A percentile compares a stretch with the other conserved stretches of the same genome.
Evolutionary conservation across 495 filamentous ascomycete species (phyloP).

Genomic region (Xylaria telfairii): DNA sequence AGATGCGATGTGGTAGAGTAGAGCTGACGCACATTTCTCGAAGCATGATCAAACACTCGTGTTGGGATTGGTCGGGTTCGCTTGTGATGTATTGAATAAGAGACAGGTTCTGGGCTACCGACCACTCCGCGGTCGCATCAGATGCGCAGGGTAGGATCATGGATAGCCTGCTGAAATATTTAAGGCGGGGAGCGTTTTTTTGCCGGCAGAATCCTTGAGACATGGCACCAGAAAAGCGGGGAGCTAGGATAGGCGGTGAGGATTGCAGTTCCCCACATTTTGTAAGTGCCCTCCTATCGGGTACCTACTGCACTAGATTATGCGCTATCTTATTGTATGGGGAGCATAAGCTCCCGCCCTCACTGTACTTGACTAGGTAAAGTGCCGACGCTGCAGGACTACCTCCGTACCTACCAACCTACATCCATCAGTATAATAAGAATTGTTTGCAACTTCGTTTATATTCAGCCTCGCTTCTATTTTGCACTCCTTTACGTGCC

Average conservation of each 20-base stretch:
- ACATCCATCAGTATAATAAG: not conserved
- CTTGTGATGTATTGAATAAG: not conserved
- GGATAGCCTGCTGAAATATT: constrained; percentile 29
- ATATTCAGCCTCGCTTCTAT: too few species aligned
- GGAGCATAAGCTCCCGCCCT: too few species aligned
- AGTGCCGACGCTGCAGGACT: not conserved
- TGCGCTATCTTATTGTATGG: too few species aligned
- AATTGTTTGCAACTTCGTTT: not conserved
- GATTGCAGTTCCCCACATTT: too few species aligned
- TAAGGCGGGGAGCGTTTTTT: constrained; percentile 22
- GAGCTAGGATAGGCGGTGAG: constrained; percentile 11
- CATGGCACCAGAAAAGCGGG: not conserved
- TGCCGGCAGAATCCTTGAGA: constrained; percentile 22
- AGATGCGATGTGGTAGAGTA: not conserved
- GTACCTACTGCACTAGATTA: too few species aligned
- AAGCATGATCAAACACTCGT: constrained; percentile 3
- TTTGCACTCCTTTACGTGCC: too few species aligned
- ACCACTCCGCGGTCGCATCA: constrained; percentile 16
- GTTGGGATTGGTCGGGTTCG: not conserved
- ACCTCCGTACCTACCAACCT: not conserved
- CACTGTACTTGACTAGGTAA: not conserved
- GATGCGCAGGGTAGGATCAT: not conserved
- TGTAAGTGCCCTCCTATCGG: too few species aligned
- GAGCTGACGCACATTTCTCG: constrained; percentile 24
- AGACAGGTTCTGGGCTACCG: not conserved